Evolutionary conservation across 352 stramenopile genomes (phyloP).

Genomic region (Pythium aristosporum): DNA sequence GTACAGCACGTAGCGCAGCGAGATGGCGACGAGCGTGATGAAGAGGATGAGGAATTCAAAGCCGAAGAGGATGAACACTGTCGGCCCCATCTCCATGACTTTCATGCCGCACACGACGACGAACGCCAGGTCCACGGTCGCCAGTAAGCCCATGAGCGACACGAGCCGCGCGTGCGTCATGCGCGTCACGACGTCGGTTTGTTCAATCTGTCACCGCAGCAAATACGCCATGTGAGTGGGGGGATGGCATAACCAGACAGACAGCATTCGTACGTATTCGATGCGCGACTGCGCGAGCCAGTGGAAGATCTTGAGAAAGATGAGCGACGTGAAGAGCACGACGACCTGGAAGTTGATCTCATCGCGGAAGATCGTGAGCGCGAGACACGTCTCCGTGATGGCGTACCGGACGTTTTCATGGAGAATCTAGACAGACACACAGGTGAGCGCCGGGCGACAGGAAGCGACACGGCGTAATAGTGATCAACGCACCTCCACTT

Average conservation of each 20-base stretch:
- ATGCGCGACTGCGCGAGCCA: constrained; percentile 90
- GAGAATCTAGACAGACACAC: constrained; percentile 63
- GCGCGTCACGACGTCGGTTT: constrained; percentile 78
- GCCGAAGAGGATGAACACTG: constrained; percentile 95
- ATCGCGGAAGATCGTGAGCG: constrained; percentile 98
- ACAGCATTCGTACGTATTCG: constrained; percentile 59
- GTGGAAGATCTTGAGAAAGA: constrained; percentile 96
- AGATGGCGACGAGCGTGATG: constrained; percentile 89
- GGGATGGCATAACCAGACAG: background rate
- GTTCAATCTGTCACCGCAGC: constrained; percentile 65
- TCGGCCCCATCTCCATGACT: constrained; percentile 82
- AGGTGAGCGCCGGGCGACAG: background rate
- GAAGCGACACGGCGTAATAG: background rate
- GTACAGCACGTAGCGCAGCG: constrained; percentile 92
- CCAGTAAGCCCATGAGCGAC: constrained; percentile 85
- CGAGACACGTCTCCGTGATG: constrained; percentile 98
- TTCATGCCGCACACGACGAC: constrained; percentile 87
- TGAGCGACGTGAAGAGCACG: constrained; percentile 93
- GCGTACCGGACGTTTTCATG: constrained; percentile 97
- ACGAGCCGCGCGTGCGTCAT: constrained; percentile 87
- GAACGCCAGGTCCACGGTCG: constrained; percentile 85
- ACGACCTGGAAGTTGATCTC: constrained; percentile 96
- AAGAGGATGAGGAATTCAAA: constrained; percentile 97
- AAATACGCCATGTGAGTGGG: background rate
- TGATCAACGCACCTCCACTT: constrained; percentile 61